Conservation (phyloP, 768 basidiomycete species). For the Udeniomyces megalosporus region DNA sequence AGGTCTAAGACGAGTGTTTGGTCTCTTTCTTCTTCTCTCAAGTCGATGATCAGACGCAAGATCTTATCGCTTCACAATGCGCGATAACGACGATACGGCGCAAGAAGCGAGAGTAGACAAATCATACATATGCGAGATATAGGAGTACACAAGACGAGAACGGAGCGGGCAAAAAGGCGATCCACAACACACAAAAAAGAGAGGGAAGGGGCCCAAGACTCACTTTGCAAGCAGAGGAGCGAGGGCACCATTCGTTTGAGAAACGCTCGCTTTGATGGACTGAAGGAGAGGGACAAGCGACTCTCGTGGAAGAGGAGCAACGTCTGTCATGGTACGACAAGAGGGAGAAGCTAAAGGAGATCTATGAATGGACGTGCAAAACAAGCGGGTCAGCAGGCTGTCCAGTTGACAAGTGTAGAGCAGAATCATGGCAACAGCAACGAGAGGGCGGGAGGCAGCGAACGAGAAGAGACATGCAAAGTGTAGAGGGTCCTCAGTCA, state of each 20-base stretch:
- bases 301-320: background rate
- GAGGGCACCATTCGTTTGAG: constrained; percentile 11
- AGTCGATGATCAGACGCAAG: too few relatives aligned
- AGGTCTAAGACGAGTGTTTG: too few relatives aligned
- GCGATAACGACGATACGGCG: too few relatives aligned
- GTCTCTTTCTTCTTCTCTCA: too few relatives aligned
- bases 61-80: too few relatives aligned
- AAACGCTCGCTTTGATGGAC: background rate
- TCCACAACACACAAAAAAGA: background rate
- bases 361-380: background rate
- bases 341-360: background rate
- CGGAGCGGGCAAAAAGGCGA: too few relatives aligned
- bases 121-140: too few relatives aligned
- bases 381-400: background rate
- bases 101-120: too few relatives aligned
- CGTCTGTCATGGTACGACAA: constrained; percentile 1
- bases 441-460: background rate
- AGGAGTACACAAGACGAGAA: too few relatives aligned
- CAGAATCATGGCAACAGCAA: background rate
- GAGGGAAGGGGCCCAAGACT: background rate
- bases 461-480: background rate
- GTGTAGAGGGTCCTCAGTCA: constrained; percentile 5
- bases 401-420: background rate
- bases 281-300: constrained; percentile 3
- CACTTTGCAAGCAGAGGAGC: constrained; percentile 10